These are phyloP conservation scores for Zoysia pacifica DNA, from an alignment of 176 grass and related monocot genomes.

Conservation along the genomic window DNA sequence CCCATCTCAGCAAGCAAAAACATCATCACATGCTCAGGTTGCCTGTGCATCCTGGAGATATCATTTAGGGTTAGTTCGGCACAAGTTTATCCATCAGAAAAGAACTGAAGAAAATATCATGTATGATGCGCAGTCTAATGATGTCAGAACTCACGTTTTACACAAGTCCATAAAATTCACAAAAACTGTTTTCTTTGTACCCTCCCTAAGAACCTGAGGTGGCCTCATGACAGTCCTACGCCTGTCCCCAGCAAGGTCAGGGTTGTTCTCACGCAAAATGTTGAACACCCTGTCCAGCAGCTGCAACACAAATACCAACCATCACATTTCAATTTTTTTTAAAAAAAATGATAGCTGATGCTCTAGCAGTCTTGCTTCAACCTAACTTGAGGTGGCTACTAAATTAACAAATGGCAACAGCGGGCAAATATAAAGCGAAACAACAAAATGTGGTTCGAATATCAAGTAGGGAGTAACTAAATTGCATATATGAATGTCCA, in stretches of 20 bases:
- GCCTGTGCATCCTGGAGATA: conserved; percentile 79
- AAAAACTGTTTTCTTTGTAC: conserved; percentile 90
- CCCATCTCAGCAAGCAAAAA: conserved; percentile 87
- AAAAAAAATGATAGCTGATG: neutral
- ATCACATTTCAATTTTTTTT: conserved; percentile 30
- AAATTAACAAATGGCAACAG: neutral
- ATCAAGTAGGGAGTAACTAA: neutral
- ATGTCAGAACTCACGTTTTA: conserved; percentile 47
- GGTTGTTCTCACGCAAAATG: conserved; percentile 79
- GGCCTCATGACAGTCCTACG: conserved; percentile 71
- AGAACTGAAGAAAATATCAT: neutral
- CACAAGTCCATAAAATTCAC: conserved; percentile 94
- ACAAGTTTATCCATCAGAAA: neutral
- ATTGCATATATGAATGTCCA: neutral
- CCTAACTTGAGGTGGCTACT: neutral
- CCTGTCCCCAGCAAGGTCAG: conserved; percentile 74
- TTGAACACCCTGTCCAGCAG: conserved; percentile 79
- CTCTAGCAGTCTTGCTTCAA: neutral
- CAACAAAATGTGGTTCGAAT: neutral
- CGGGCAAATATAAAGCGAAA: neutral
- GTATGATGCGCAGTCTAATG: neutral
- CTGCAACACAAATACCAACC: conserved; percentile 37
- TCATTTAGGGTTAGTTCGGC: neutral
- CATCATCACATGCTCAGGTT: conserved; percentile 93
- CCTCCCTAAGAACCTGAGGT: conserved; percentile 84